phyloP scores from a whole-genome alignment of 371 early-diverging fungal species.

The Parasitella parasitica region DNA sequence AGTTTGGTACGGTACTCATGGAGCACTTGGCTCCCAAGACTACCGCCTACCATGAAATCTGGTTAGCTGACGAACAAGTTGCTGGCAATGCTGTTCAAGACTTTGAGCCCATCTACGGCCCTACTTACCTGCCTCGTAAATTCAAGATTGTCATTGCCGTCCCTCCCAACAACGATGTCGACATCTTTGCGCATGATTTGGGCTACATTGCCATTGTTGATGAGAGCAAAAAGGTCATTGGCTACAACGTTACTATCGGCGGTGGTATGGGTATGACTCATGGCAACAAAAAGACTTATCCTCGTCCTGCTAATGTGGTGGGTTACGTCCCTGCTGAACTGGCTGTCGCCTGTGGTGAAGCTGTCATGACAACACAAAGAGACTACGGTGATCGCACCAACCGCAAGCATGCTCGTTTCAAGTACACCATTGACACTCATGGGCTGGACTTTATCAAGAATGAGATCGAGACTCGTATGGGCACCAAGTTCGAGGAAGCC shows the following conservation, averaged over 20 bases:
- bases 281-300: conserved; percentile 95
- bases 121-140: conserved; percentile 91
- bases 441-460: conserved; percentile 86
- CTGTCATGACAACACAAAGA: conserved; percentile 89
- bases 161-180: conserved; percentile 95
- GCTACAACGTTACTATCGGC: conserved; percentile 92
- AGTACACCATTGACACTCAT: conserved; percentile 95
- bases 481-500: conserved; percentile 66
- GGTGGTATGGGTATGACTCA: conserved; percentile 98
- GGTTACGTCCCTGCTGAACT: conserved; percentile 80
- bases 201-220: conserved; percentile 89
- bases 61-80: conserved; percentile 88
- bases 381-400: conserved; percentile 94
- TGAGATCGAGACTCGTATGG: conserved; percentile 81
- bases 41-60: conserved; percentile 93
- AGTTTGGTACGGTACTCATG: conserved; percentile 70
- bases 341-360: conserved; percentile 79
- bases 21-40: conserved; percentile 82
- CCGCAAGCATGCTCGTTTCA: conserved; percentile 95
- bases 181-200: conserved; percentile 92
- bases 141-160: conserved; percentile 94
- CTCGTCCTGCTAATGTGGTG: conserved; percentile 76
- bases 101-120: conserved; percentile 89
- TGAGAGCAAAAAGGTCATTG: conserved; percentile 66
- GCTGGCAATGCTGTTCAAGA: conserved; percentile 78